Evolutionary conservation across 148 eudicot genomes (phyloP).

Genomic region (Spergularia bocconei): DNA sequence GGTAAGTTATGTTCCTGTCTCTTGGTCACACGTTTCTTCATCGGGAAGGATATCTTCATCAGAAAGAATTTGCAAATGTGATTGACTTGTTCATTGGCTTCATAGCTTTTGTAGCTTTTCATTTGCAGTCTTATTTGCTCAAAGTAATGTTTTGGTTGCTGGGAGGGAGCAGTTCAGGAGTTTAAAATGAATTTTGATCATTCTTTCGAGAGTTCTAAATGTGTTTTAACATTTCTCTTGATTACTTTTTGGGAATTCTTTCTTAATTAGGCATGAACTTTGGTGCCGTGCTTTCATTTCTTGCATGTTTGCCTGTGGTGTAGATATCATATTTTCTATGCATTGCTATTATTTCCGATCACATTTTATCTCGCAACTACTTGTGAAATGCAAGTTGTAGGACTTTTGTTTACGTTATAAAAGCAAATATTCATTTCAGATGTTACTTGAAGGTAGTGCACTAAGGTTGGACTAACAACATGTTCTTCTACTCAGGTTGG

Average conservation of each 20-base stretch:
- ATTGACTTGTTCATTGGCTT: too few species aligned
- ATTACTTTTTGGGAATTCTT: neutral
- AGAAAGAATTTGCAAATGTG: too few species aligned
- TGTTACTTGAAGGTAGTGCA: neutral
- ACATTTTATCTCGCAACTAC: neutral
- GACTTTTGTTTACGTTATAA: neutral
- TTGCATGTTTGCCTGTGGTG: neutral
- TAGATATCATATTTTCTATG: neutral
- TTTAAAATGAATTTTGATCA: too few species aligned
- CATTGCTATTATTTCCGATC: neutral
- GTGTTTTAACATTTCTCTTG: neutral
- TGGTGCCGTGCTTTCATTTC: neutral
- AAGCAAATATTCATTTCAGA: neutral
- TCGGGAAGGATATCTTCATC: too few species aligned
- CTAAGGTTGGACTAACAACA: neutral
- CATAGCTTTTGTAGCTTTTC: too few species aligned
- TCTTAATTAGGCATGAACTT: neutral
- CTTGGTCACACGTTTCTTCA: too few species aligned
- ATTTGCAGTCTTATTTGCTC: too few species aligned
- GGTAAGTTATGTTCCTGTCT: too few species aligned
- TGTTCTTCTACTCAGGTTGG: constrained; percentile 57
- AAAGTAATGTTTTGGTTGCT: too few species aligned
- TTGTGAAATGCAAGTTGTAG: neutral
- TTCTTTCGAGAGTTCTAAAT: too few species aligned
- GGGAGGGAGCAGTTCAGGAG: too few species aligned